These are phyloP conservation scores for Nakaseomyces bracarensis DNA, from an alignment of 1,139 yeast species.

Conservation along the genomic window DNA sequence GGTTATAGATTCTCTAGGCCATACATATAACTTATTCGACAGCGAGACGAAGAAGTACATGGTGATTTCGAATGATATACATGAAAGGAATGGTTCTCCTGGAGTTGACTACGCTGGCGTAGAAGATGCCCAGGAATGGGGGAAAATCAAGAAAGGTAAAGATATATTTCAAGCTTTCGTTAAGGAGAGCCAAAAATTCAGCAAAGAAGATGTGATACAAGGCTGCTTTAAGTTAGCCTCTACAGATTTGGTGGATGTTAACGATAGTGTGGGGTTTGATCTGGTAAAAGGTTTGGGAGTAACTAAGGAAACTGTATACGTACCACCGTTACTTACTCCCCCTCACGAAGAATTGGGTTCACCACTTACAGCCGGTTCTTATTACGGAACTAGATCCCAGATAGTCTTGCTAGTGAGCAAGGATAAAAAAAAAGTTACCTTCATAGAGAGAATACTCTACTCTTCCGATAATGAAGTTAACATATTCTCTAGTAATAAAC, in stretches of 20 bases:
- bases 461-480: constrained; percentile 30
- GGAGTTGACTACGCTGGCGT: constrained; percentile 1
- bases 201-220: constrained; percentile 34
- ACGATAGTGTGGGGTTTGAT: constrained; percentile 14
- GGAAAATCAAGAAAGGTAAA: constrained; percentile 53
- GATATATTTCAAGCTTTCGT: constrained; percentile 38
- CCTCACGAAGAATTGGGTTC: constrained; percentile 32
- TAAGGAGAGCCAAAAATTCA: constrained; percentile 21
- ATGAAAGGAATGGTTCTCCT: constrained; percentile 30
- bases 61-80: constrained; percentile 32
- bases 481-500: constrained; percentile 14
- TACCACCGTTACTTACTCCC: constrained; percentile 48
- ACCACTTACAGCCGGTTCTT: constrained; percentile 38
- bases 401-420: constrained; percentile 60
- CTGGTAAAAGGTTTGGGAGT: constrained; percentile 37
- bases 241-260: constrained; percentile 28
- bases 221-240: constrained; percentile 49
- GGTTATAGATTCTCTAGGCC: constrained; percentile 26
- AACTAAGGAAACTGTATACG: constrained; percentile 52
- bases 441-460: constrained; percentile 39
- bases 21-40: constrained; percentile 36
- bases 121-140: constrained; percentile 65
- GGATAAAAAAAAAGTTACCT: constrained; percentile 37
- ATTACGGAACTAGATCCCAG: constrained; percentile 87
- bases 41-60: constrained; percentile 17